These are phyloP conservation scores for Candida yuanshanica DNA, from an alignment of 805 yeast genomes.

Conservation along the genomic window DNA sequence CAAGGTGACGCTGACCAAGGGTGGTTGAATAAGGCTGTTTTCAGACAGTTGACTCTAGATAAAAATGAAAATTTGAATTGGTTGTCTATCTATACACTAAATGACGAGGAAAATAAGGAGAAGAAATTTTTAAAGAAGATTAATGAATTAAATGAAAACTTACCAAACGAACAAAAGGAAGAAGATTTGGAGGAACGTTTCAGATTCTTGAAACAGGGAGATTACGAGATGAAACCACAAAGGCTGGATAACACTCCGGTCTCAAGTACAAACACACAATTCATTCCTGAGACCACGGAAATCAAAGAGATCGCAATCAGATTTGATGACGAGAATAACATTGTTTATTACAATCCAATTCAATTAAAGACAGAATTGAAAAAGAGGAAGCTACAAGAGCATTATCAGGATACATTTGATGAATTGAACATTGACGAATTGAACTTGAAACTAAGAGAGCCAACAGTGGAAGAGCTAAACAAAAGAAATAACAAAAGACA, in stretches of 20 bases:
- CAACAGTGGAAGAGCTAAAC: conserved; percentile 63
- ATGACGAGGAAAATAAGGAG: conserved; percentile 31
- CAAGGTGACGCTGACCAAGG: conserved; percentile 22
- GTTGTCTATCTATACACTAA: conserved; percentile 63
- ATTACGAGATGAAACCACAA: conserved; percentile 61
- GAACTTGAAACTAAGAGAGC: conserved; percentile 61
- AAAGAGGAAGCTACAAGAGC: conserved; percentile 63
- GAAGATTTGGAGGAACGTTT: conserved; percentile 33
- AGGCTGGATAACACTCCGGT: conserved; percentile 12
- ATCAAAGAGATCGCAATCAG: conserved; percentile 58
- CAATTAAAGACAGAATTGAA: conserved; percentile 74
- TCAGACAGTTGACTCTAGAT: conserved; percentile 65
- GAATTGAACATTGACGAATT: conserved; percentile 57
- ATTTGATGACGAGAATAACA: conserved; percentile 45
- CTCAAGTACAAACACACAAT: conserved; percentile 6
- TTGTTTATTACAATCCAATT: conserved; percentile 75
- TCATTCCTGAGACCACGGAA: conserved; percentile 26
- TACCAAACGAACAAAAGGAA: conserved; percentile 28
- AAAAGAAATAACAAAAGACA: conserved; percentile 65
- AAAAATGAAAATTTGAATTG: conserved; percentile 49
- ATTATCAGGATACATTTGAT: conserved; percentile 47
- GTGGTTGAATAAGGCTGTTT: conserved; percentile 48
- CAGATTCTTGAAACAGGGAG: conserved; percentile 62
- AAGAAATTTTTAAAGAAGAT: conserved; percentile 32
- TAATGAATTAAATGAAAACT: conserved; percentile 46